Evolutionary conservation across 2,329 filamentous ascomycete genomes (phyloP), one percentile per base, ranked within the genome.

Genomic region (Neocucurbitaria cava): DNA sequence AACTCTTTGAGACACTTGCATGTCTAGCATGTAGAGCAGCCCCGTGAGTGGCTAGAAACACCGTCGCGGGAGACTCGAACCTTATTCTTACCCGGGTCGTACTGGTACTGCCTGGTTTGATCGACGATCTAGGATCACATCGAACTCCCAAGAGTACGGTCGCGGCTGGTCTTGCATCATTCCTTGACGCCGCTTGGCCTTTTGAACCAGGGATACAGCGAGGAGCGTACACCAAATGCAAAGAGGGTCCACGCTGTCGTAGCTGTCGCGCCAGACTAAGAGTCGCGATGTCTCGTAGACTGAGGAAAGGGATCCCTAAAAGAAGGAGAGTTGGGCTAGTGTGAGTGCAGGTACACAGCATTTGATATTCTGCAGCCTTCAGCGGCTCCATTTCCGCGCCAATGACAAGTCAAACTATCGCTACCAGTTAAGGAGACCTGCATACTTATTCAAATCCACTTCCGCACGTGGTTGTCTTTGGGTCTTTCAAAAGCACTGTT

Each of bases 401-500:
- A 41, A 43, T 43, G 33, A 20, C 39, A 28, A 41, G 24, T 35
- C 3, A 20, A 24, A 26, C 43, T 26, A 18, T 47, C n/a, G 28
- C 39, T 44, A 17, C 44, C 44, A 15, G 24, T 11, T 24, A 23
- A 17, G 26, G 35, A 55, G 47, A 17, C 43, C 31, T 30, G 33
- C 38, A 38, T 30, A 40, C 41, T 17, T 35, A 24, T 43, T 5
- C 18, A 26, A 43, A 6, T 36, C 24, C 21, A 47, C 28, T 35
- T 51, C 39, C 24, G 38, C 46, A 48, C 40, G 31, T 44, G 38
- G 35, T 38, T 23, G 42, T 35, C 30, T 13, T 28, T 46, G 21
- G 40, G 28, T 36, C 43, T 30, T 24, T 21, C 30, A 54, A 58
- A 51, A 54, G 45, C 51, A 52, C n/a, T 28, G 23, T 51, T 43